Base-by-base conservation (phyloP, 2,329 filamentous ascomycete genomes). In the Claviceps humidiphila region DNA sequence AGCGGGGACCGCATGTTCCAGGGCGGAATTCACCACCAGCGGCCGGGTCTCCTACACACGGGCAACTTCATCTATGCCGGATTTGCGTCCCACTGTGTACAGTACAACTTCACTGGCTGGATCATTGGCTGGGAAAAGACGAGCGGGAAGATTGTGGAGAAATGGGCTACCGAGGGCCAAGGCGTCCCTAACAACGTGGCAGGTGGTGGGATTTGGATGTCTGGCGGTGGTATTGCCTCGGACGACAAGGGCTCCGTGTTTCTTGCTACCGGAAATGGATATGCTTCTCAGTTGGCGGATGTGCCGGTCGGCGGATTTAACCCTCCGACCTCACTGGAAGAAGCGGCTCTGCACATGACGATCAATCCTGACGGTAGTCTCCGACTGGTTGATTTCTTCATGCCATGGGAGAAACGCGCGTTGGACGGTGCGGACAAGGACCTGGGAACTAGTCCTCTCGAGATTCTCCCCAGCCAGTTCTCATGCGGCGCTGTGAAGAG, bases 31-130 rank as follows among this genome's bases (percentile, higher is more conserved):
- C 68, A 76, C 40, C 68, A 76, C 37, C 76, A 80, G 57, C 67
- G 75, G 7, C 74, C 77, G 0, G 71, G 67, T 3, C 60, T 80
- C 13, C 64, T 72, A 1, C 64, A 74, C 24, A 62, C 72, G 0
- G 73, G 73, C 2, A 66, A 71, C 49, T 69, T 67, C 44, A 64
- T 80, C 5, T 77, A 78, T 51, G 74, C 70, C 0, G 75, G 68
- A 0, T 79, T 80, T 54, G 76, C 74, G 0, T 76, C 74, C 9
- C 73, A 79, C 55, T 80, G 76, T 49, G 76, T 77, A 24, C 68
- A 74, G 52, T 80, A 73, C 60, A 77, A 80, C 58, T 78, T 78
- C 55, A 77, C 75, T 1, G 74, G 75, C 24, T 73, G 71, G 65
- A 64, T 78, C 42, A 66, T 78, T 42, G 73, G 74, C 3, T 69